Base-by-base conservation (phyloP, 345 rosid species). In the Eucalyptus melliodora region DNA sequence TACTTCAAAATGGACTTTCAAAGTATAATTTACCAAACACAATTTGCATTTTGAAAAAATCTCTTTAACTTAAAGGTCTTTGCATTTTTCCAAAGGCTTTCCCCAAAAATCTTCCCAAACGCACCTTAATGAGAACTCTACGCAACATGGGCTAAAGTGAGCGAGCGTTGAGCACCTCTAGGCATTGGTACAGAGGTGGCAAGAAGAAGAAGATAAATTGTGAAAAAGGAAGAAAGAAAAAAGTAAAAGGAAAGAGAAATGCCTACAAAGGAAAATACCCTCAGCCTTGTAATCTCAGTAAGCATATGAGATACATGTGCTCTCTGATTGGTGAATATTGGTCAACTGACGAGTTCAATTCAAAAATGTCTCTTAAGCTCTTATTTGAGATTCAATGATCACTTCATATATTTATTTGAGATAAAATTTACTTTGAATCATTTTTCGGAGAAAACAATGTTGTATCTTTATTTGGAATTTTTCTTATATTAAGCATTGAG, bases 401-500 rank as follows among this genome's bases (percentile, higher is more conserved):
- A 9, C 2, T 24, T 56, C 3, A 56, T 56, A 56, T 24, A 23
- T 56, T 56, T 56, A 56, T 56, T 23, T 5, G 3, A 23, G 1
- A 56, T 26, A 56, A 56, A 56, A 11, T 56, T 26, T 3, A 4
- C 14, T 10, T 9, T 24, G 1, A 10, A 56, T 56, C 0, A 4
- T 56, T 24, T 23, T 56, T 9, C 2, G 13, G 6, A 56, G 30
- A 0, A 24, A 24, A 56, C 3, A 0, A 5, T 56, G 0, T 24
- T 0, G 4, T 0, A 56, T 24, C 0, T 56, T 56, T 56, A 10
- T 56, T 56, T 11, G 62, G 13, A 24, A 56, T 23, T 2, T 56
- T 24, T 56, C 2, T 5, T 56, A 26, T 24, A 56, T 56, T 17
- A 34, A 34, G 23, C 44, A 34, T 34, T 9, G 21, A 69, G 37